Percentiles rank a stretch among this genome's conserved stretches.
These are phyloP conservation scores for Acer saccharum DNA, from an alignment of 345 rosid genomes.

Conservation along the genomic window DNA sequence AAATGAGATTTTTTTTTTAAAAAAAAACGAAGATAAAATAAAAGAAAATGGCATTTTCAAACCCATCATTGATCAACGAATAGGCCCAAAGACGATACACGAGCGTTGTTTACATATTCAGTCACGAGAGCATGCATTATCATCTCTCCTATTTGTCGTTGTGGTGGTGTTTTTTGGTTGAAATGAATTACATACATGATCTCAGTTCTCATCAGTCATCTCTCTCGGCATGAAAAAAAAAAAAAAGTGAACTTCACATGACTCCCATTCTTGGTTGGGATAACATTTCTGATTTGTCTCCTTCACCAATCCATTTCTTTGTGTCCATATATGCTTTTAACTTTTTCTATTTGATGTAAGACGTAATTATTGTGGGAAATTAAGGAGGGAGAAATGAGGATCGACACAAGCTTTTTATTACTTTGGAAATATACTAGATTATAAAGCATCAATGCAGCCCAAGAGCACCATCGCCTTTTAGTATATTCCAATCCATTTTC, in stretches of 20 bases:
- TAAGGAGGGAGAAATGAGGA: background rate
- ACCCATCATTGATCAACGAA: no score
- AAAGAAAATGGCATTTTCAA: no score
- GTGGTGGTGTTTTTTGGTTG: background rate
- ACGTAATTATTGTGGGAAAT: background rate
- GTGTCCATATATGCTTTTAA: no score
- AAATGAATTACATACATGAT: background rate
- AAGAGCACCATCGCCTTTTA: no score
- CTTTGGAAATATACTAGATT: background rate
- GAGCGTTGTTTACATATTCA: background rate
- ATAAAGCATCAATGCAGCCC: no score
- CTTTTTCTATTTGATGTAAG: no score
- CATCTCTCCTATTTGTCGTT: background rate
- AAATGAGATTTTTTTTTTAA: no score
- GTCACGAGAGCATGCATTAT: background rate
- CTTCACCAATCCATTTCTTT: background rate
- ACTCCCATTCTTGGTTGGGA: background rate
- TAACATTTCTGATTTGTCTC: slow-evolving; percentile 8
- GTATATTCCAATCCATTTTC: no score
- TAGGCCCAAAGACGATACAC: no score
- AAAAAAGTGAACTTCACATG: slow-evolving; percentile 19
- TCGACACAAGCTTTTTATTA: background rate
- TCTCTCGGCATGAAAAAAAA: no score
- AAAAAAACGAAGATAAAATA: no score
- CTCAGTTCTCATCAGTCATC: background rate